Base-by-base conservation (phyloP, 2,329 filamentous ascomycete species). In the Neopestalotiopsis clavispora region DNA sequence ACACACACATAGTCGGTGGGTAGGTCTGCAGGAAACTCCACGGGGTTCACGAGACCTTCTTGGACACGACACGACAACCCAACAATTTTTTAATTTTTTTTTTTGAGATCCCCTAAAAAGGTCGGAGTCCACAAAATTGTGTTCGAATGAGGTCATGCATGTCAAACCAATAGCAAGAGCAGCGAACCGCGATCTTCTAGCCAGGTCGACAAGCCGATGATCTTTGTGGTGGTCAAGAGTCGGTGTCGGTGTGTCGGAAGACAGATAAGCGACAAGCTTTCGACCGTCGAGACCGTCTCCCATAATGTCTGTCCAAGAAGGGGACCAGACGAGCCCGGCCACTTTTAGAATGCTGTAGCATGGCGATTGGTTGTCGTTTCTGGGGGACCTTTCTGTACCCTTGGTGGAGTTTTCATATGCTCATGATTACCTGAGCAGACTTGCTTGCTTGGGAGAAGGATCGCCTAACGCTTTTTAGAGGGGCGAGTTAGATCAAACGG, bases 361-460 rank as follows among this genome's bases (percentile, higher is more conserved):
- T 38, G 34, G 34, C 34, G 23, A 28, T 38, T 38, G 34, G 6
- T n/a, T 20, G 45, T 52, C 5, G n/a, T 52, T 17, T 52, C 9
- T 20, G 45, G 45, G 45, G 20, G n/a, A 14, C 34, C 10, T 38
- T 52, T 20, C 17, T 7, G 23, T 28, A 52, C 34, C 10, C 6
- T 38, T 52, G 9, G 45, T 52, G 45, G 45, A 23, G 45, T 52
- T 23, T 52, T 20, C 45, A 52, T 52, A n/a, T 52, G 45, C 17
- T 52, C 45, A 52, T 52, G 45, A 52, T 52, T 52, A 52, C 45
- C 45, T 52, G 45, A 52, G 45, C 45, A 52, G 45, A 52, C 45
- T 52, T 52, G 45, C 45, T 52, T 52, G 45, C 45, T 52, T 52
- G 45, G 45, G 45, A 52, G 20, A 23, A 52, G 45, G 45, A 20